Evolutionary conservation across 2,329 filamentous ascomycete species (phyloP), one percentile per base, ranked within the genome.

Genomic region (Dendrostoma leiphaemia): DNA sequence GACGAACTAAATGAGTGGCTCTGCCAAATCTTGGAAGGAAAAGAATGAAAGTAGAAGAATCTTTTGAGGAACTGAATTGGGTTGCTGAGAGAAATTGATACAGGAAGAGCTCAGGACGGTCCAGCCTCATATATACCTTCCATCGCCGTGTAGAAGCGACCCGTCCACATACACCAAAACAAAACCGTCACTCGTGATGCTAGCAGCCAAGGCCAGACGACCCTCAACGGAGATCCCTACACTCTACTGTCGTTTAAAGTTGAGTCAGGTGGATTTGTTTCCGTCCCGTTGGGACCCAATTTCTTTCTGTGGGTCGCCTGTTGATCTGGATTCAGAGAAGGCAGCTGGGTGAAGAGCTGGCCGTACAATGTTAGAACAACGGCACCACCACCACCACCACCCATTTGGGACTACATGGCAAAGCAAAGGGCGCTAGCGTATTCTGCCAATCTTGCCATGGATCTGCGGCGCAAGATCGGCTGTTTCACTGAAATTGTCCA

Each of bases 1-100:
- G 17, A 19, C 26, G 21, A 49, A 49, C 7, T 10, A 6, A 49
- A 49, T 19, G 47, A 49, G 21, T 49, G 47, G 47, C 47, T 38
- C 47, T 38, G 47, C 47, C 47, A 46, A 26, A 35, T 24, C 5
- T 28, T 44, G 29, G 8, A 32, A 32, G 29, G 13, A 13, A 32
- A 32, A 32, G 29, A 32, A 32, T 3, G 29, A 9, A 3, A 32
- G 8, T 32, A 13, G 13, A 32, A 40, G n/a, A n/a, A 17, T 19
- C 13, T 19, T n/a, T 40, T 5, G 10, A 19, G 13, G 21, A 9
- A 41, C 19, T 41, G 38, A 13, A 23, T 24, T 41, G 35, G 32
- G 17, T 17, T 38, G 35, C 6, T 5, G 15, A 10, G 17, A 38
- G n/a, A 19, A 13, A 32, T 32, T 32, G n/a, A n/a, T 32, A 8